phyloP scores from a whole-genome alignment of 495 filamentous ascomycete species.

The Aspergillus incahuasiensis region DNA sequence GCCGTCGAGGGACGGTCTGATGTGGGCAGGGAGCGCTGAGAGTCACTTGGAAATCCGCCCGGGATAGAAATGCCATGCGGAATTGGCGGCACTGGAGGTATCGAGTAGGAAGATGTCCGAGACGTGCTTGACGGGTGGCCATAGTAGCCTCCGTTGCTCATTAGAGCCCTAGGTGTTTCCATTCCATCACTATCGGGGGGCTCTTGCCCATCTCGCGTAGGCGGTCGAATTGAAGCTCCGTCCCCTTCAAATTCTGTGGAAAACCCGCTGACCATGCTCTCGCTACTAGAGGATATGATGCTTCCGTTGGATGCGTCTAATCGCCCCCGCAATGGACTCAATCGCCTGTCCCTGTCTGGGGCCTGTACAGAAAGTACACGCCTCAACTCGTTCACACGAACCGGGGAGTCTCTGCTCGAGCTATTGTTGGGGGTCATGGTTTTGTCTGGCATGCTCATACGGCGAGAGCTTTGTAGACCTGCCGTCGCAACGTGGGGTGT shows the following conservation, averaged over 20 bases:
- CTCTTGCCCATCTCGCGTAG: slow-evolving; percentile 20
- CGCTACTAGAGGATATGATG: slow-evolving; percentile 40
- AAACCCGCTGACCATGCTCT: slow-evolving; percentile 43
- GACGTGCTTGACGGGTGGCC: slow-evolving; percentile 4
- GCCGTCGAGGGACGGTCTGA: slow-evolving; percentile 37
- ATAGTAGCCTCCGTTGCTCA: slow-evolving; percentile 1
- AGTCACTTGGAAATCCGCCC: slow-evolving; percentile 35
- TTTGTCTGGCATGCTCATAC: slow-evolving; percentile 39
- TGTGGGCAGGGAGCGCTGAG: slow-evolving; percentile 31
- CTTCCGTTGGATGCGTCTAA: slow-evolving; percentile 35
- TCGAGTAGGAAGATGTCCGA: slow-evolving; percentile 21
- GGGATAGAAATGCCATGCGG: slow-evolving; percentile 35
- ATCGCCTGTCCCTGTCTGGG: slow-evolving; percentile 30
- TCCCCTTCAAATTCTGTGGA: slow-evolving; percentile 36
- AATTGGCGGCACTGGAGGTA: slow-evolving; percentile 44
- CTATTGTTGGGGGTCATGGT: slow-evolving; percentile 51
- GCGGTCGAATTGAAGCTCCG: slow-evolving; percentile 23
- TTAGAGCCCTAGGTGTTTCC: slow-evolving; percentile 30
- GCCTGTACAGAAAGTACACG: slow-evolving; percentile 57
- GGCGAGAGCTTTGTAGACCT: slow-evolving; percentile 27
- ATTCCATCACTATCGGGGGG: slow-evolving; percentile 24
- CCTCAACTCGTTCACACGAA: slow-evolving; percentile 87
- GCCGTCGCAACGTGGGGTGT: slow-evolving; percentile 23
- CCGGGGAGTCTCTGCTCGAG: slow-evolving; percentile 59
- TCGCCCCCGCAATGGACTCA: slow-evolving; percentile 37